phyloP scores from a whole-genome alignment of 257 asterid genomes.

The Rhazya stricta region DNA sequence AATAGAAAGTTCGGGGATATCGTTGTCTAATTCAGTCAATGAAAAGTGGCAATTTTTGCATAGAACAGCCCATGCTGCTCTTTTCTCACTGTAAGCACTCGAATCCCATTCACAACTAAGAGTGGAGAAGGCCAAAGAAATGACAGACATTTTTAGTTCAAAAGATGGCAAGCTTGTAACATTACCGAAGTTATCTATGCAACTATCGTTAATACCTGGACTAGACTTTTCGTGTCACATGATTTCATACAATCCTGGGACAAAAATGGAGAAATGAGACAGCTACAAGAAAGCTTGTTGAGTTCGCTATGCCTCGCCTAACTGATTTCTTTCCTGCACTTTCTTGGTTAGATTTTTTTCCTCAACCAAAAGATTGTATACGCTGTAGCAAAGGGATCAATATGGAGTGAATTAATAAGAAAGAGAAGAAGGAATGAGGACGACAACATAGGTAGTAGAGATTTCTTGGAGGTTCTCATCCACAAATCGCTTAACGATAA shows the following conservation, averaged over 20 bases:
- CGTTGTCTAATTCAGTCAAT: not conserved
- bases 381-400: not conserved
- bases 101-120: not conserved
- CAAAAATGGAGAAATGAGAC: not conserved
- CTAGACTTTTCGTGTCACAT: not conserved
- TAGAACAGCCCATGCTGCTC: not conserved
- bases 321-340: not conserved
- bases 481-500: not conserved
- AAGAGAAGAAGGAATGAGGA: not conserved
- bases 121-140: not conserved
- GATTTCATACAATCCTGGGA: not conserved
- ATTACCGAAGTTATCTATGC: not conserved
- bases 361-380: not conserved
- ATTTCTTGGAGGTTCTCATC: not conserved
- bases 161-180: constrained; percentile 3
- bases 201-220: not conserved
- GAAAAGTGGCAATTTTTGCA: not conserved
- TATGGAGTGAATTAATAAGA: not conserved
- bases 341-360: not conserved
- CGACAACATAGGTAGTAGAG: not conserved
- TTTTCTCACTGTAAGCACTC: constrained; percentile 7
- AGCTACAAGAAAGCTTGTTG: not conserved
- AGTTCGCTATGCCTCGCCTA: not conserved
- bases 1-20: not conserved
- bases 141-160: not conserved